These are phyloP conservation scores for Nematocida sp. DNA, from an alignment of 371 early-diverging fungal species.

Conservation along the genomic window DNA sequence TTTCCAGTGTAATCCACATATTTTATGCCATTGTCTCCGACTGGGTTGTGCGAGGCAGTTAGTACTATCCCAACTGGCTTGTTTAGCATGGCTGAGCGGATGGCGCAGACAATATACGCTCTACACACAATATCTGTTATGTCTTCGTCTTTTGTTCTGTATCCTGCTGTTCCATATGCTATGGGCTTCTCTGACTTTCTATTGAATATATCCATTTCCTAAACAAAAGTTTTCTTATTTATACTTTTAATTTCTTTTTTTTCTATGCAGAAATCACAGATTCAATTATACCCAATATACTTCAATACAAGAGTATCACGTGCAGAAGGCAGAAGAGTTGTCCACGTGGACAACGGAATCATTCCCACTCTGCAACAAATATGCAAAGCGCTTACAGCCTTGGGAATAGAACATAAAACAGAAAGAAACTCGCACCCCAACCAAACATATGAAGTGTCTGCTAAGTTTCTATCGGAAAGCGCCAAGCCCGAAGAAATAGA, in stretches of 20 bases:
- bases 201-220: slow-evolving; percentile 3
- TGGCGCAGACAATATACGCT: slow-evolving; percentile 79
- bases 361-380: slow-evolving; percentile 10
- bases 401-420: slow-evolving; percentile 5
- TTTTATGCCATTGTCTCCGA: slow-evolving; percentile 95
- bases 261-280: neutral
- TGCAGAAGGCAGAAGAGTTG: slow-evolving; percentile 38
- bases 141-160: slow-evolving; percentile 47
- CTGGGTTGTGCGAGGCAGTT: slow-evolving; percentile 97
- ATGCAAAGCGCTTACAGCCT: neutral
- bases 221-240: slow-evolving; percentile 2
- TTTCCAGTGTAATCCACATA: slow-evolving; percentile 94
- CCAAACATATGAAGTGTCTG: neutral
- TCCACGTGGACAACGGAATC: neutral
- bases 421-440: slow-evolving; percentile 38
- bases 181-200: slow-evolving; percentile 37
- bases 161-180: slow-evolving; percentile 67
- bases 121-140: slow-evolving; percentile 72
- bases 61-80: slow-evolving; percentile 91
- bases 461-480: neutral
- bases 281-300: slow-evolving; percentile 30
- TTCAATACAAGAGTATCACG: slow-evolving; percentile 25
- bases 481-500: slow-evolving; percentile 35
- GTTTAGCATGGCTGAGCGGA: slow-evolving; percentile 79
- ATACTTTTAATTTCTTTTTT: neutral